Conservation (phyloP, 2,329 filamentous ascomycete genomes). For the Mycocentrospora acerina region DNA sequence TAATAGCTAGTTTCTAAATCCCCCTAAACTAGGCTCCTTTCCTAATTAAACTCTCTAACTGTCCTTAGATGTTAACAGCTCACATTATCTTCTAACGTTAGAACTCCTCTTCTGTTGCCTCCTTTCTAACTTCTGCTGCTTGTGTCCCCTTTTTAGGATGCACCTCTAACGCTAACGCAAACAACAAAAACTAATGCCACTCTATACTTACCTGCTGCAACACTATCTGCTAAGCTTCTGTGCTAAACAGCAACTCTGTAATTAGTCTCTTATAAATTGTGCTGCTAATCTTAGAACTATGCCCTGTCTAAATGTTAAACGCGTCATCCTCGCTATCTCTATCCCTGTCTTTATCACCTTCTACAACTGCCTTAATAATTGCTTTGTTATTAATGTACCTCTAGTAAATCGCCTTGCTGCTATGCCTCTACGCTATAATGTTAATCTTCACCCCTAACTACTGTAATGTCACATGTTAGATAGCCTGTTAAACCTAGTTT, state of each 20-base stretch:
- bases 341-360: background rate
- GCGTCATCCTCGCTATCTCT: background rate
- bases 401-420: background rate
- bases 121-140: background rate
- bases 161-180: background rate
- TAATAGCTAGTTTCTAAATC: background rate
- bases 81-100: background rate
- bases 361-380: background rate
- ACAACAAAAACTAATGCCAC: background rate
- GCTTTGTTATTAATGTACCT: background rate
- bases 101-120: background rate
- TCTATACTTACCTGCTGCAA: background rate
- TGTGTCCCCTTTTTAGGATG: background rate
- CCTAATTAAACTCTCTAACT: background rate
- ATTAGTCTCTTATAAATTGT: background rate
- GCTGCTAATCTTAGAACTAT: background rate
- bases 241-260: background rate
- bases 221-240: background rate
- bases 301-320: background rate
- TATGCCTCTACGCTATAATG: background rate
- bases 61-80: background rate
- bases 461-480: background rate
- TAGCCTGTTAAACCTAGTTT: background rate
- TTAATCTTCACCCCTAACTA: background rate
- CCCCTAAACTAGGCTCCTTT: background rate